phyloP scores from a whole-genome alignment of 2,329 filamentous ascomycete species.

The Stagonosporopsis vannaccii region DNA sequence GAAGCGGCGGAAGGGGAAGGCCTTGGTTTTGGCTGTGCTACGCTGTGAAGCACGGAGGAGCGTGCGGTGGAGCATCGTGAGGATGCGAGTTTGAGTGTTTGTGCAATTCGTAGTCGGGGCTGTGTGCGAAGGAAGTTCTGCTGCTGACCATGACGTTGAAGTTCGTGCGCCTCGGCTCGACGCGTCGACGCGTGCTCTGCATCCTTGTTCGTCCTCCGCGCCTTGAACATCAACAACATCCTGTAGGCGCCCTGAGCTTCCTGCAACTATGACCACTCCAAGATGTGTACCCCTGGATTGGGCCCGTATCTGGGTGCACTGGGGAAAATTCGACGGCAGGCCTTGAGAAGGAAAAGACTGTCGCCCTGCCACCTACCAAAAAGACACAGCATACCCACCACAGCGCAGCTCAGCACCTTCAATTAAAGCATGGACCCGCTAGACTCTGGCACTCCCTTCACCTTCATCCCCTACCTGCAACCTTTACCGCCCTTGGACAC shows the following conservation, averaged over 20 bases:
- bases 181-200: constrained; percentile 13
- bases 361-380: neutral
- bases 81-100: neutral
- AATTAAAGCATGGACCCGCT: constrained; percentile 19
- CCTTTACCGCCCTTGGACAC: constrained; percentile 1
- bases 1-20: constrained; percentile 22
- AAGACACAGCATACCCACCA: neutral
- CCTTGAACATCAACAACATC: constrained; percentile 22
- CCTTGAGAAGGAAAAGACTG: neutral
- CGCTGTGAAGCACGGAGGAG: constrained; percentile 9
- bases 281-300: neutral
- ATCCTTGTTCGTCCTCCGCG: constrained; percentile 12
- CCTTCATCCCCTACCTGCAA: constrained; percentile 23
- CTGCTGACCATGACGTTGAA: constrained; percentile 9
- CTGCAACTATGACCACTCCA: neutral
- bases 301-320: neutral
- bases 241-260: constrained; percentile 1
- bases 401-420: neutral
- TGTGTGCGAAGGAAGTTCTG: neutral
- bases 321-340: neutral
- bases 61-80: constrained; percentile 22
- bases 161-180: constrained; percentile 13
- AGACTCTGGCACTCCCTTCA: constrained; percentile 9
- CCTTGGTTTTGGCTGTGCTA: constrained; percentile 1
- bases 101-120: neutral